Evolutionary conservation across 1,139 yeast species (phyloP).

Genomic region (Barnettozyma hawaiiensis): DNA sequence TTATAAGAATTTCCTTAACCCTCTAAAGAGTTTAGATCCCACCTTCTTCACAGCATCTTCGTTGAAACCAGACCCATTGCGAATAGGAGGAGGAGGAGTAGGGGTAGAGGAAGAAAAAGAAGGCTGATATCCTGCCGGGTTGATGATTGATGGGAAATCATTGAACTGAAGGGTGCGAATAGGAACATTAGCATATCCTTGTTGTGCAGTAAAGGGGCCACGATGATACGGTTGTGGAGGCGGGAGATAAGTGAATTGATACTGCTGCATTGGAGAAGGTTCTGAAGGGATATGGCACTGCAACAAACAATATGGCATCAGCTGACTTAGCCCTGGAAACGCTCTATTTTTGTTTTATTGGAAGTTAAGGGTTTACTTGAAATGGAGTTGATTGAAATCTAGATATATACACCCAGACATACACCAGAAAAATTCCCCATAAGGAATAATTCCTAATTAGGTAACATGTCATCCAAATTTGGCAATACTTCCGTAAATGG

Average conservation of each 20-base stretch:
- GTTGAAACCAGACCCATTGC: not conserved
- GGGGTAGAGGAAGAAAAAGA: too few relatives aligned
- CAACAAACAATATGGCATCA: not conserved
- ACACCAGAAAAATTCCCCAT: too few relatives aligned
- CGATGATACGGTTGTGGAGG: slow-evolving; percentile 3
- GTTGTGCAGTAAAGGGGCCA: slow-evolving; percentile 2
- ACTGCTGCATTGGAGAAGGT: not conserved
- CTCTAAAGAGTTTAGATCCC: slow-evolving; percentile 1
- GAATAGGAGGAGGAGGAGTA: not conserved
- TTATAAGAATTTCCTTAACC: not conserved
- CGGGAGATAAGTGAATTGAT: slow-evolving; percentile 1
- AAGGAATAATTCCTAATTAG: too few relatives aligned
- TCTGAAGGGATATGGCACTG: not conserved
- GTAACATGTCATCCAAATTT: too few relatives aligned
- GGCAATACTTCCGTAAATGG: too few relatives aligned
- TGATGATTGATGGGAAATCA: slow-evolving; percentile 3
- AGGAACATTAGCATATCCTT: not conserved
- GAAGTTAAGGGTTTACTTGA: too few relatives aligned
- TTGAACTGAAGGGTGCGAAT: not conserved
- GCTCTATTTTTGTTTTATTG: too few relatives aligned
- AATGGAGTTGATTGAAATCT: too few relatives aligned
- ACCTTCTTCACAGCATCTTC: slow-evolving; percentile 2
- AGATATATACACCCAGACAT: too few relatives aligned
- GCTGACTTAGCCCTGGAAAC: too few relatives aligned
- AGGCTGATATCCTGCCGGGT: slow-evolving; percentile 2